Conservation (phyloP, 2,329 filamentous ascomycete genomes). For the Monosporascus sp. region DNA sequence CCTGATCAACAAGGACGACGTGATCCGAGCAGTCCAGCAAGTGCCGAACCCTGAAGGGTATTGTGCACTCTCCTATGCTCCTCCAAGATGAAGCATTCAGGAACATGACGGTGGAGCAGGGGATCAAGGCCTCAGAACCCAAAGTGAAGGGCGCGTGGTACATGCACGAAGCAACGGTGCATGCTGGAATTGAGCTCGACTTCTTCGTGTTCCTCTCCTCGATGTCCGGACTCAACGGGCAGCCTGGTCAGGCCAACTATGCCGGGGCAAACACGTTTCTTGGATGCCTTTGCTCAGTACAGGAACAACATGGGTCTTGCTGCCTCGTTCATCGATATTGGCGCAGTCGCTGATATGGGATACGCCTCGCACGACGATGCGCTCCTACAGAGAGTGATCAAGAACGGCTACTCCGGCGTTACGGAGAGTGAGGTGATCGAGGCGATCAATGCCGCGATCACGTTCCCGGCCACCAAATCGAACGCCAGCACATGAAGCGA, state of each 20-base stretch:
- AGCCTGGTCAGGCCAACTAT: slow-evolving; percentile 26
- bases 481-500: too few relatives aligned
- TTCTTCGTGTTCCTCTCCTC: slow-evolving; percentile 23
- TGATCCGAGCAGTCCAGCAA: slow-evolving; percentile 7
- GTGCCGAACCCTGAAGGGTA: slow-evolving; percentile 15
- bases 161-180: slow-evolving; percentile 14
- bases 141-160: slow-evolving; percentile 28
- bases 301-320: slow-evolving; percentile 21
- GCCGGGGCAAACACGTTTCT: slow-evolving; percentile 28
- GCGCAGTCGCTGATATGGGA: slow-evolving; percentile 16
- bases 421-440: too few relatives aligned
- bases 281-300: slow-evolving; percentile 25
- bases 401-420: too few relatives aligned
- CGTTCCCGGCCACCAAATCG: too few relatives aligned
- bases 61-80: slow-evolving; percentile 31
- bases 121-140: slow-evolving; percentile 14
- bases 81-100: neutral
- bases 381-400: too few relatives aligned
- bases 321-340: slow-evolving; percentile 29
- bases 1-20: slow-evolving; percentile 16
- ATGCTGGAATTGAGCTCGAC: slow-evolving; percentile 8
- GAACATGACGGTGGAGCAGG: slow-evolving; percentile 17
- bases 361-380: slow-evolving; percentile 1
- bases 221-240: slow-evolving; percentile 14
- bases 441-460: too few relatives aligned